Base-by-base conservation (phyloP, 1,284 basidiomycete genomes). In the Ustilago bromivora region DNA sequence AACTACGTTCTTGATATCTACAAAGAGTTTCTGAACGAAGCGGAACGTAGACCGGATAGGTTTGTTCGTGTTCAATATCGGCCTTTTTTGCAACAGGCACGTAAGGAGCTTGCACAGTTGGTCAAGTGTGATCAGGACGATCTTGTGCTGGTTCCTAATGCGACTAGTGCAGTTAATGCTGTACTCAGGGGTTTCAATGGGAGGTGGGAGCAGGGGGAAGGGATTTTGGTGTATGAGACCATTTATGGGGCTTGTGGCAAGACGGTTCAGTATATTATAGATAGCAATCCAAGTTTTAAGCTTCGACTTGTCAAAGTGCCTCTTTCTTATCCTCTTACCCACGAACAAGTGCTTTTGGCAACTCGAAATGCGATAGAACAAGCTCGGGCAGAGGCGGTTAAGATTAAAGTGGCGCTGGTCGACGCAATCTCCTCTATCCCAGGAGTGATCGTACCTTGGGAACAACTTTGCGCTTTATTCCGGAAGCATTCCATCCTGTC, bases 391-490 rank as follows among this genome's bases (percentile, higher is more conserved):
- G 46, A 64, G 10, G 71, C 83, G 9, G 94, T 94, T 88, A 95
- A 94, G 82, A 93, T 92, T 8, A 88, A 95, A 92, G 54, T 95
- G 23, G 91, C 91, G 0, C 84, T 96, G 9, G 90, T 96, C 19
- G 95, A 96, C 84, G 87, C 89, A 19, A 92, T 96, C 71, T 87
- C 89, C 1, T 90, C 92, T 1, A 89, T 88, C 47, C 94, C 94
- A 0, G 94, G 92, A 0, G 90, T 90, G 4, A 82, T 88, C 0
- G 87, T 94, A 36, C 95, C 95, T 0, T 96, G 94, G 95, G 88
- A 92, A 82, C 89, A 91, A 71, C 88, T 96, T 82, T 78, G 78
- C 40, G n/a, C 49, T 6, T 57, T 86, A 5, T 80, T 83, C 43
- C 76, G 75, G 28, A 38, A 79, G 19, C 59, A 85, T 46, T 40